phyloP scores from a whole-genome alignment of 495 filamentous ascomycete species.

The Hypoxylon trugodes region DNA sequence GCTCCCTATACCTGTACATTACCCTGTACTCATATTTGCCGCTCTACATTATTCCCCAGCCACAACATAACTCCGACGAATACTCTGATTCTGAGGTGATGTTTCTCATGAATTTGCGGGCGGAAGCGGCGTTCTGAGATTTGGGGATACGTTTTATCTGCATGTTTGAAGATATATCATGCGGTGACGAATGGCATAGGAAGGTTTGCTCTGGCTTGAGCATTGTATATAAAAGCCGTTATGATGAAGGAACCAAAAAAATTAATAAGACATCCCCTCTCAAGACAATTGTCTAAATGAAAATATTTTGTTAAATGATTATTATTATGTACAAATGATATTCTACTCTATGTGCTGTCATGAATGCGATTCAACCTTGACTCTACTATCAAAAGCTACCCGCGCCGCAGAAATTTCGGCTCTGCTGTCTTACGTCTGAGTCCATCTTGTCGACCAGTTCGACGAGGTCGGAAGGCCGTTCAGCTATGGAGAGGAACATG shows the following conservation, averaged over 20 bases:
- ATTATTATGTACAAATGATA: too few species aligned
- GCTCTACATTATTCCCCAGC: constrained; percentile 36
- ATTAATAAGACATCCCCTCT: constrained; percentile 48
- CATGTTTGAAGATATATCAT: constrained; percentile 30
- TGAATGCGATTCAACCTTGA: too few species aligned
- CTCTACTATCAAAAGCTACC: too few species aligned
- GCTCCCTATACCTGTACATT: constrained; percentile 46
- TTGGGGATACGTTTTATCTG: constrained; percentile 36
- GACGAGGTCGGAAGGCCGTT: constrained; percentile 43
- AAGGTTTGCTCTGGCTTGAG: constrained; percentile 26
- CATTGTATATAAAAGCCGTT: constrained; percentile 42
- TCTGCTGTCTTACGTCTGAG: constrained; percentile 17
- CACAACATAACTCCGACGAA: constrained; percentile 33
- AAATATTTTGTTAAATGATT: background rate
- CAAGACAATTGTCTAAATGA: constrained; percentile 21
- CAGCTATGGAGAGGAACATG: constrained; percentile 45
- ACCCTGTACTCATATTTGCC: constrained; percentile 56
- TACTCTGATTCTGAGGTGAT: constrained; percentile 39
- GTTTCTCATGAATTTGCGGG: constrained; percentile 43
- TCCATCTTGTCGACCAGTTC: constrained; percentile 34
- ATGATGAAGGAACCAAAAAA: constrained; percentile 35
- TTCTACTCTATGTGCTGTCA: too few species aligned
- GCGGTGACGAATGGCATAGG: constrained; percentile 38
- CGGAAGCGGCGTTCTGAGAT: constrained; percentile 60
- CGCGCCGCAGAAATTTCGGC: constrained; percentile 34